Evolutionary conservation across 2,329 filamentous ascomycete genomes (phyloP), one percentile per base, ranked within the genome.

Genomic region (Ceratocystis colombiana): DNA sequence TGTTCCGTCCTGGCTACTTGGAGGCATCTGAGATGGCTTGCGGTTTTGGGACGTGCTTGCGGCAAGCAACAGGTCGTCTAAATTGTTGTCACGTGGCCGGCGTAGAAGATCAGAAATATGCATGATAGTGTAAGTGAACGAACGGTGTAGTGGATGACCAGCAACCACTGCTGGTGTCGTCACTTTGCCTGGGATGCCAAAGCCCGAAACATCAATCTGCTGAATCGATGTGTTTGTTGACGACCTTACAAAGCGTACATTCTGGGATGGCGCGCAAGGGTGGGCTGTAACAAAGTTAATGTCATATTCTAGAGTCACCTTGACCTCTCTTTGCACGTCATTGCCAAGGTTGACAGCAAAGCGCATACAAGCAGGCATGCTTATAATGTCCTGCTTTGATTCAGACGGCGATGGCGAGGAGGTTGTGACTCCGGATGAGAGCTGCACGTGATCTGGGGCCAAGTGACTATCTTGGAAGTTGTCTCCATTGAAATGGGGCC

Each of bases 201-300:
- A 74, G 0, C 79, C 81, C 10, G 76, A 78, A 17, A 84, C 75
- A 68, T 84, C 80, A 66, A 81, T 79, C 67, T 84, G 80, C 70
- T 81, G 81, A 64, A 84, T 83, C 1, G 80, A 83, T 22, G 84
- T 82, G 71, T 82, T 86, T 0, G 80, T 79, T 0, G 83, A 81
- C 15, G 83, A 83, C 71, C 82, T 84, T 63, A 86, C 71, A 65
- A 86, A 80, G 68, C 79, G 81, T 1, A 84, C 80, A 66, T 80
- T 78, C 63, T 78, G 78, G 1, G 83, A 84, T 1, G 82, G 80
- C 4, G 82, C 79, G 70, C 85, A 88, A 0, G 85, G 85, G 70
- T 87, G 84, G 0, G 84, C 84, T 0, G 85, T 87, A 20, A 87
- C 82, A 71, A 88, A 88, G 70, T 81, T 81, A 25, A 87, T 78